Percentiles rank a stretch among this genome's conserved stretches.
Conservation (phyloP, 257 asterid species). For the Solanum virginianum region DNA sequence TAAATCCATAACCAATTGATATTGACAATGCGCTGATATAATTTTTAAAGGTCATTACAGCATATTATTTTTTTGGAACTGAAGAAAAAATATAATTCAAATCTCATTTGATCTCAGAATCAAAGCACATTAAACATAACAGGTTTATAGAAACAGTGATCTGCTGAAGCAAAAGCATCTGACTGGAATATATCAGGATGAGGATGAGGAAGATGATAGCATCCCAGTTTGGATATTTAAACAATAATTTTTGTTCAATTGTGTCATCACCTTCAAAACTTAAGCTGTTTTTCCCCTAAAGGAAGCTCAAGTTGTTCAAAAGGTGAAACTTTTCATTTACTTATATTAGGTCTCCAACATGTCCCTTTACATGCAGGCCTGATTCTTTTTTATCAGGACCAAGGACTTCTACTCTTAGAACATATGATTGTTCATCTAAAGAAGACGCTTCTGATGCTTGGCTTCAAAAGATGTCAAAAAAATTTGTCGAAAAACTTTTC, state of each 20-base stretch:
- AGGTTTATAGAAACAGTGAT: not conserved
- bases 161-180: not conserved
- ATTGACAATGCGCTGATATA: not conserved
- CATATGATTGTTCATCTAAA: not conserved
- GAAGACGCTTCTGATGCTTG: not conserved
- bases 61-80: not conserved
- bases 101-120: not conserved
- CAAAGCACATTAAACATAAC: not conserved
- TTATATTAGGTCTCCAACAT: not conserved
- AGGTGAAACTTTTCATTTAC: not conserved
- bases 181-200: not conserved
- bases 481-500: not conserved
- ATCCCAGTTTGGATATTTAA: not conserved
- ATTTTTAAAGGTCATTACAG: not conserved
- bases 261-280: not conserved
- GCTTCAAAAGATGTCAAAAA: not conserved
- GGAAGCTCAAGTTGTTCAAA: not conserved
- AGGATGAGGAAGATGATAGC: not conserved
- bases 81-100: not conserved
- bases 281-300: not conserved
- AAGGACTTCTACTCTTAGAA: not conserved
- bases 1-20: not conserved
- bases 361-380: not conserved
- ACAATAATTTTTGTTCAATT: not conserved
- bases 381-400: not conserved